phyloP scores from a whole-genome alignment of 139 green algal genomes.

The Microglena sp. region DNA sequence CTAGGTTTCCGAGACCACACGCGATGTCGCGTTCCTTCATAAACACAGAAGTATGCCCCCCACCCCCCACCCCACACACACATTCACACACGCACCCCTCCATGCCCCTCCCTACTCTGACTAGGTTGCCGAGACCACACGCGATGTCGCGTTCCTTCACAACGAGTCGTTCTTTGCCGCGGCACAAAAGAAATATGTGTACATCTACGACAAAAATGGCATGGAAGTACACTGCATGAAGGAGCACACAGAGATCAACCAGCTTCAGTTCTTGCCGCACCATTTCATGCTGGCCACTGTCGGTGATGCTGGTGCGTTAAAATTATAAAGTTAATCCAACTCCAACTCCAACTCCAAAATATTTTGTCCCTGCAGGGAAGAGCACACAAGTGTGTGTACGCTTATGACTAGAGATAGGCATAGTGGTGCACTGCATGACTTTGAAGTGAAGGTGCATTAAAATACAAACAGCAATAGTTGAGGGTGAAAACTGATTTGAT shows the following conservation, averaged over 20 bases:
- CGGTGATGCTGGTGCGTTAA: slow-evolving; percentile 41
- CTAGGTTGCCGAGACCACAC: slow-evolving; percentile 82
- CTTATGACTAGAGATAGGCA: too few species aligned
- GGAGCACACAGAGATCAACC: slow-evolving; percentile 42
- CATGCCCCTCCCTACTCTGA: background rate
- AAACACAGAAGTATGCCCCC: too few species aligned
- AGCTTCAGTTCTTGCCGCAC: slow-evolving; percentile 88
- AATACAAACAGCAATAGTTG: too few species aligned
- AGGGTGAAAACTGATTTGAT: too few species aligned
- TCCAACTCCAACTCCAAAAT: background rate
- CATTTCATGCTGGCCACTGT: slow-evolving; percentile 90
- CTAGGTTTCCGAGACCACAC: too few species aligned
- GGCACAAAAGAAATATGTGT: slow-evolving; percentile 74
- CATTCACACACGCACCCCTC: too few species aligned
- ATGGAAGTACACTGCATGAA: slow-evolving; percentile 93
- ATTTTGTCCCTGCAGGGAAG: too few species aligned
- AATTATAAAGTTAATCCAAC: background rate
- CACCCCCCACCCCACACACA: too few species aligned
- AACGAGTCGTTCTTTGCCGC: slow-evolving; percentile 93
- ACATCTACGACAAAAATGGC: slow-evolving; percentile 97
- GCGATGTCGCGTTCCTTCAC: slow-evolving; percentile 88
- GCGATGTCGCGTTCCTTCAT: too few species aligned
- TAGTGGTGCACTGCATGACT: too few species aligned
- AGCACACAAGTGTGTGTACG: too few species aligned
- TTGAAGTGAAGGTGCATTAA: too few species aligned